Evolutionary conservation across 176 grass and related monocot species (phyloP), one percentile per base, ranked within the genome.

Genomic region (Triticum monococcum): DNA sequence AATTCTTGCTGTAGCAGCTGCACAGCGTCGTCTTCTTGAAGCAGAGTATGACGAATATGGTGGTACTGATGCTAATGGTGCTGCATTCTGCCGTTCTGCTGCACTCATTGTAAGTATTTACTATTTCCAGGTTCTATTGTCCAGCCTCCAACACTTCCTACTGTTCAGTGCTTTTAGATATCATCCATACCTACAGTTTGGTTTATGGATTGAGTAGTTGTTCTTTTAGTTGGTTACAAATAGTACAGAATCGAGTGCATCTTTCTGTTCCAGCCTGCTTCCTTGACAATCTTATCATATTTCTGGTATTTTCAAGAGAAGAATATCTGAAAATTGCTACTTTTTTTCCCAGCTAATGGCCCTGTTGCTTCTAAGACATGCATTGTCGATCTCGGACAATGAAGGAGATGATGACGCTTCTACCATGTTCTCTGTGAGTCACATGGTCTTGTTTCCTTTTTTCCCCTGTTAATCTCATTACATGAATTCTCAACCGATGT

Each of bases 321-420:
- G 17, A 78, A 33, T 33, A 35, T 54, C 24, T 79, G 71, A 81
- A 88, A 20, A 17, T 46, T 28, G 0, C 64, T 80, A 24, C 1
- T 41, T 59, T 70, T 13, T 79, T 64, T 93, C 89, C 77, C 79
- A 98, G 95, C 85, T 98, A 75, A 93, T 98, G 91, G 95, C 91
- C 22, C 79, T 98, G 14, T 80, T 98, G 60, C 93, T 98, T 45
- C 79, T 98, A 63, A 93, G 95, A 80, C 95, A 98, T 87, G 87
- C 95, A 32, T 86, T 98, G 75, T 88, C 89, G 26, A 85, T 98
- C 26, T 91, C 93, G 50, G 94, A 91, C 75, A 94, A 83, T 45
- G 95, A 98, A 46, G 92, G 86, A 84, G 89, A 97, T 77, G 93
- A 92, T 89, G 93, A 98, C 67, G 79, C 93, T 61, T 95, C 95